These are phyloP conservation scores for Entamoeba histolytica DNA, from an alignment of 208 protist species.

Conservation along the genomic window DNA sequence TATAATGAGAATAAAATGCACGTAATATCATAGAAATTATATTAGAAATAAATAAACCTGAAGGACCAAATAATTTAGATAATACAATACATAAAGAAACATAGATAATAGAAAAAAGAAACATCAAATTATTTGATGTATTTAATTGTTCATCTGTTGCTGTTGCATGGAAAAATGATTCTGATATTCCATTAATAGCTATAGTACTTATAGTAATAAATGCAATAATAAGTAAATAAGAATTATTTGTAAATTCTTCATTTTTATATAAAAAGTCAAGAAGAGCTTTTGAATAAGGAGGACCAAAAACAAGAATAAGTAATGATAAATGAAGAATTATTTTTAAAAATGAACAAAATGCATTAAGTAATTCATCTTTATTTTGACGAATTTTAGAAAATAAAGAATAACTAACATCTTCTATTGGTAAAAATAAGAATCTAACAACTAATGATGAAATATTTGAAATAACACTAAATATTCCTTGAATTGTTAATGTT, in stretches of 20 bases:
- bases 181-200: not conserved
- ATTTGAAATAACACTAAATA: not conserved
- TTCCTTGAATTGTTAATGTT: not conserved
- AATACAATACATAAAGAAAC: not conserved
- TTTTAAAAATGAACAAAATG: not conserved
- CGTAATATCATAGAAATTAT: not conserved
- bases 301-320: not conserved
- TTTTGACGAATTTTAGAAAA: not conserved
- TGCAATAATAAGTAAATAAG: not conserved
- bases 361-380: not conserved
- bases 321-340: not conserved
- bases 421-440: not conserved
- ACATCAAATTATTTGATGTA: not conserved
- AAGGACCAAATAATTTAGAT: not conserved
- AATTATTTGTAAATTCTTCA: not conserved
- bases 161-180: not conserved
- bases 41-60: not conserved
- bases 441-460: not conserved
- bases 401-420: not conserved
- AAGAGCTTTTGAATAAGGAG: not conserved
- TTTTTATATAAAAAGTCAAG: not conserved
- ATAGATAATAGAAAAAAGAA: not conserved
- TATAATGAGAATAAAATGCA: not conserved
- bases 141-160: not conserved
- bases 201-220: not conserved